Conservation (phyloP, 176 grass and related monocot genomes). For the Phoenix roebelenii region DNA sequence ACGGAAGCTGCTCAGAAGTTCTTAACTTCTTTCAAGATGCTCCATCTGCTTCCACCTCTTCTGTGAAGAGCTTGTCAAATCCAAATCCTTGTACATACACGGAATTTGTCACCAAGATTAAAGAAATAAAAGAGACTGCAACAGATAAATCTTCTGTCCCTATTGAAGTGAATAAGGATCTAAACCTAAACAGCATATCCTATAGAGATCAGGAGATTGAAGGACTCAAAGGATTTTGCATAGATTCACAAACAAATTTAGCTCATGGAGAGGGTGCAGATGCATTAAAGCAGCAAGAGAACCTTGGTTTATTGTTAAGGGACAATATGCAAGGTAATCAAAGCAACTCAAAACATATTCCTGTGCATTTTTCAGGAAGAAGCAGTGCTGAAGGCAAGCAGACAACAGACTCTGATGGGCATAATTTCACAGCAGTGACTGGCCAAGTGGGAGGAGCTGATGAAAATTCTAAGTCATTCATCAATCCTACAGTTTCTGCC, state of each 20-base stretch:
- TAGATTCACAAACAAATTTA: not conserved
- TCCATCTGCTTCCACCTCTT: not conserved
- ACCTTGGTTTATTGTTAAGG: not conserved
- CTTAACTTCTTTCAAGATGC: slow-evolving; percentile 1
- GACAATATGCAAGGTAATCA: not conserved
- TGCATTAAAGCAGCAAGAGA: not conserved
- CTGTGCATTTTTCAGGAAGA: not conserved
- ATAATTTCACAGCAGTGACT: not conserved
- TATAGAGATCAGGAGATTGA: not conserved
- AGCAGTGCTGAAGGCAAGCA: not conserved
- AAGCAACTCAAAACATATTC: not conserved
- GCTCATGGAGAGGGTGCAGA: not conserved
- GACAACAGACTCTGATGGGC: not conserved
- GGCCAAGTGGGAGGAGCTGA: not conserved
- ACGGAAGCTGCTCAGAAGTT: slow-evolving; percentile 10
- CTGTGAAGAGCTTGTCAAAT: slow-evolving; percentile 7
- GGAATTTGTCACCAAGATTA: not conserved
- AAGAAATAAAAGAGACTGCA: not conserved
- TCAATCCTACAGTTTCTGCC: no score
- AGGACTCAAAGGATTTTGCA: not conserved
- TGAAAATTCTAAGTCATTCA: no score
- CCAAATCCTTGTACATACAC: not conserved
- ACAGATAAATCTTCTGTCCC: not conserved
- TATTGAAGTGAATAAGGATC: no score
- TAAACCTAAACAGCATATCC: no score